Conservation (phyloP, 352 stramenopile species). For the Nothophytophthora sp. region DNA sequence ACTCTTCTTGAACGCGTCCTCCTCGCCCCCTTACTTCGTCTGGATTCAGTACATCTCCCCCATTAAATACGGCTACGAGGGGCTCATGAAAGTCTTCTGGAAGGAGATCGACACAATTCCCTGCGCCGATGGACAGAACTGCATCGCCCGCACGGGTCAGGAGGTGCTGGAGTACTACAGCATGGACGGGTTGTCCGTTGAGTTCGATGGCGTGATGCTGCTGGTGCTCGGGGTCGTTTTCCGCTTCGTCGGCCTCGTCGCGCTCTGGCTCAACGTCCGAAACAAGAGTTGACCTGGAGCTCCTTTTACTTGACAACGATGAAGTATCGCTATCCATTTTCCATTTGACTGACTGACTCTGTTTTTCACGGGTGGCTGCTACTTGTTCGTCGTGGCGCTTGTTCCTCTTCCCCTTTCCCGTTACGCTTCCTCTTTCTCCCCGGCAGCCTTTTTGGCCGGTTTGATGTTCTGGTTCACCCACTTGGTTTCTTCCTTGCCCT, state of each 20-base stretch:
- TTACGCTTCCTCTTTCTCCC: conserved; percentile 6
- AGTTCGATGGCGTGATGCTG: conserved; percentile 30
- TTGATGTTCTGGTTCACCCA: conserved; percentile 82
- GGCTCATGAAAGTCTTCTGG: conserved; percentile 50
- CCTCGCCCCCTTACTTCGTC: conserved; percentile 42
- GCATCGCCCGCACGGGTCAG: conserved; percentile 24
- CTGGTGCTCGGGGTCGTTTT: conserved; percentile 37
- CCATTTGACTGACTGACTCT: no score
- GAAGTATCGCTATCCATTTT: no score
- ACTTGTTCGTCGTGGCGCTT: no score
- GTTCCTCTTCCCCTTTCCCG: no score
- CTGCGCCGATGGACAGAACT: conserved; percentile 26
- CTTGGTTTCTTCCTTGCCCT: conserved; percentile 77
- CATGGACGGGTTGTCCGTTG: conserved; percentile 25
- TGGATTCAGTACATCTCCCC: conserved; percentile 66
- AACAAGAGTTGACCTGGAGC: no score
- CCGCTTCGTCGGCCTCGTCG: conserved; percentile 31
- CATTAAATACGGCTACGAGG: conserved; percentile 55
- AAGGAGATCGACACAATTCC: conserved; percentile 32
- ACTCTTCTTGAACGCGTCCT: conserved; percentile 42
- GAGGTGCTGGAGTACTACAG: conserved; percentile 48
- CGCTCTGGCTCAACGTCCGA: conserved; percentile 28
- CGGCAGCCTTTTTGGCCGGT: conserved; percentile 18
- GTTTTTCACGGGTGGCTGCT: no score
- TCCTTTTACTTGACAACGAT: no score